Base-by-base conservation (phyloP, 2,329 filamentous ascomycete genomes). In the Colletotrichum sp. region DNA sequence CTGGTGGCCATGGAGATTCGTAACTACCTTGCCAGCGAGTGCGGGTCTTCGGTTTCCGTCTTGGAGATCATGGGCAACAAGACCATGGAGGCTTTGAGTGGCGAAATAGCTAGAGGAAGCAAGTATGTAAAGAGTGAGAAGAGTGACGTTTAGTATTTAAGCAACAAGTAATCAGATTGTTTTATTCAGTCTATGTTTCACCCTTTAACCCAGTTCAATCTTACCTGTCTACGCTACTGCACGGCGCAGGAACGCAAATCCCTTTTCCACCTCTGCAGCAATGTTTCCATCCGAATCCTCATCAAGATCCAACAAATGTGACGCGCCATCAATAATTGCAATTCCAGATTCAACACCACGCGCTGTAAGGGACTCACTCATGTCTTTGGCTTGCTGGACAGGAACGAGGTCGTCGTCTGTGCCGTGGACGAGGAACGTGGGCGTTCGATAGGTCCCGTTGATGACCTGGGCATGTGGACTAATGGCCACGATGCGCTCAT, bases 351-450 rank as follows among this genome's bases (percentile, higher is more conserved):
- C 24, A 16, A 57, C 16, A 13, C 54, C 54, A 5, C 29, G 13
- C 24, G 24, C 24, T 16, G 27, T 13, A 16, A 57, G 27, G 7
- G 27, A 57, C 16, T 57, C 54, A 57, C 54, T 57, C 54, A 57
- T 57, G 24, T 24, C 54, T 59, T 33, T 70, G 3, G 77, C 76
- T 69, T 81, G 78, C 65, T 79, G 72, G 77, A 78, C 83, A 3
- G 82, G 82, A 59, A 83, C 79, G 55, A 82, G 58, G 58, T 85
- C 81, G 61, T 84, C 83, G 1, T 72, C 63, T 1, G 63, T 75
- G 0, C 76, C 75, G 70, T 83, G 81, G 1, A 84, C 73, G 0
- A 85, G 27, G 69, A 82, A 83, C 4, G 82, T 85, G 8, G 82
- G 83, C 5, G 77, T 78, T 6, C 58, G 59, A 69, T 84, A 84